Evolutionary conservation across 371 early-diverging fungal species (phyloP), one percentile per base, ranked within the genome.

Genomic region (Caulochytrium protostelioides): DNA sequence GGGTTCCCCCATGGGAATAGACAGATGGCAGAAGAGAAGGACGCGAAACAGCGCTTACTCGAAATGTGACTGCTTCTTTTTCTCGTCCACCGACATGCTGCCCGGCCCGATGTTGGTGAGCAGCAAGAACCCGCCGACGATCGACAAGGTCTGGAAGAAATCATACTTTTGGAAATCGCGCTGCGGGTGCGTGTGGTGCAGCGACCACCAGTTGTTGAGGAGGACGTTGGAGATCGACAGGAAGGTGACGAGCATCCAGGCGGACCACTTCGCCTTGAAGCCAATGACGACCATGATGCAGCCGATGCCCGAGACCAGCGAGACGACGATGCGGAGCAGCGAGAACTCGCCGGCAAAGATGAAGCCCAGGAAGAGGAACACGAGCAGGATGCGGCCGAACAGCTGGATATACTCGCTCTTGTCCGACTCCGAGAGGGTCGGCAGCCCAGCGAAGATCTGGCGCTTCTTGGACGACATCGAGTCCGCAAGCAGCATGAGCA

Each of bases 201-300:
- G 61, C 6, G 80, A 68, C 94, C 94, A 92, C 74, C 85, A 92
- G 73, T 89, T 85, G 62, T 92, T 91, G 44, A 90, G 71, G 20
- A 81, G 49, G 34, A 92, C 65, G 47, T 92, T 91, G 45, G 75
- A 70, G 33, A 92, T 65, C 28, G 73, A 74, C 35, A 92, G 49
- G 52, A 92, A 72, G 18, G 82, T 55, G 27, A 91, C 79, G 30
- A 92, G 53, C 44, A 91, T 76, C 62, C 81, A 78, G 20, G 94
- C 91, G 4, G 84, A 81, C 67, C 70, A 79, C 57, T 83, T 85
- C 24, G 94, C 89, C 62, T 89, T 92, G 69, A 90, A 92, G 1
- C 94, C 94, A 15, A 92, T 75, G 2, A 78, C 84, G 15, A 92
- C 83, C 86, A 90, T 83, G 33, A 83, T 46, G 53, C 87, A 87